Evolutionary conservation across 768 basidiomycete species (phyloP).

Genomic region (Fomitopsis serialis): DNA sequence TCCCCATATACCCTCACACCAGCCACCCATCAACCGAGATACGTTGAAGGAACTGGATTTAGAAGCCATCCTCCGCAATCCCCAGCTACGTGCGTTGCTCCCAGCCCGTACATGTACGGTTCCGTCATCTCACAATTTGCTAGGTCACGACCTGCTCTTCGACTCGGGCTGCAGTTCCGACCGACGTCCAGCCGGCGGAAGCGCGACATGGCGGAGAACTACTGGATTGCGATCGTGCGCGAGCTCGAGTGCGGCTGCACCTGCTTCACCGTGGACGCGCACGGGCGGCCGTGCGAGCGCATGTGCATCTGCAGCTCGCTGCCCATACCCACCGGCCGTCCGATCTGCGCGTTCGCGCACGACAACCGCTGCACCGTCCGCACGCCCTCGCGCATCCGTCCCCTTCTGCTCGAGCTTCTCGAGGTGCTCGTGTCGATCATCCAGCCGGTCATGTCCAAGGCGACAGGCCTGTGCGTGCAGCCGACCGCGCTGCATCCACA

Average conservation of each 20-base stretch:
- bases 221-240: slow-evolving; percentile 77
- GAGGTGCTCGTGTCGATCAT: slow-evolving; percentile 82
- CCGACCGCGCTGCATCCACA: slow-evolving; percentile 55
- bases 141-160: slow-evolving; percentile 87
- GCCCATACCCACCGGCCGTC: slow-evolving; percentile 26
- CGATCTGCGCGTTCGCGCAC: slow-evolving; percentile 36
- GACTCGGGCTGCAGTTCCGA: slow-evolving; percentile 82
- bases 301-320: slow-evolving; percentile 38
- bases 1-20: slow-evolving; percentile 59
- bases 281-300: slow-evolving; percentile 37
- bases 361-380: slow-evolving; percentile 50
- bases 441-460: slow-evolving; percentile 41
- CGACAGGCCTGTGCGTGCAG: slow-evolving; percentile 49
- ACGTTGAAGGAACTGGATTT: slow-evolving; percentile 85
- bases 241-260: slow-evolving; percentile 83
- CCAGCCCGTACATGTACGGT: slow-evolving; percentile 7
- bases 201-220: slow-evolving; percentile 65
- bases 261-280: slow-evolving; percentile 68
- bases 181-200: slow-evolving; percentile 74
- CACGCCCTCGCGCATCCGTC: slow-evolving; percentile 66
- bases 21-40: slow-evolving; percentile 76
- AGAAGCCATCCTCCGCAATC: slow-evolving; percentile 80
- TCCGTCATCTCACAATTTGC: slow-evolving; percentile 7
- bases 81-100: slow-evolving; percentile 77
- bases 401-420: slow-evolving; percentile 69